These are phyloP conservation scores for Arthrobotrys musiformis DNA, from an alignment of 2,329 filamentous ascomycete genomes.

Conservation along the genomic window DNA sequence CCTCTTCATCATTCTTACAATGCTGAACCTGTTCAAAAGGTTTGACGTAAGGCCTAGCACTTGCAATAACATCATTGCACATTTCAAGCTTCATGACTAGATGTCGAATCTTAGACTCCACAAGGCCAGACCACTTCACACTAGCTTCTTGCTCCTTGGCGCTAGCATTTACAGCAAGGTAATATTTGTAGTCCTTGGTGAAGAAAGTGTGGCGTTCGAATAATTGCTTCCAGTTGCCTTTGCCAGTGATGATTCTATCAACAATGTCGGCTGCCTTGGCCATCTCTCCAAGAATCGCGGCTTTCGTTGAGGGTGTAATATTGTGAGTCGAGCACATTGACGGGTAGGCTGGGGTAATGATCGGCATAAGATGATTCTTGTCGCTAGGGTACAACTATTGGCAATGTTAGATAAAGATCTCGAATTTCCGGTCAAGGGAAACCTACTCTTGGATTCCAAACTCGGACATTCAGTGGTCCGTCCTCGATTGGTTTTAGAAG, in stretches of 20 bases:
- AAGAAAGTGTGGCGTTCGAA: conserved; percentile 95
- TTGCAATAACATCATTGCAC: conserved; percentile 76
- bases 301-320: conserved; percentile 84
- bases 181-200: conserved; percentile 92
- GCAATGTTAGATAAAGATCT: background rate
- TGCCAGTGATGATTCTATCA: conserved; percentile 80
- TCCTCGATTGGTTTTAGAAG: conserved; percentile 88
- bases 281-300: conserved; percentile 84
- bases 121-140: conserved; percentile 75
- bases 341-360: conserved; percentile 96
- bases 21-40: conserved; percentile 85
- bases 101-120: conserved; percentile 91
- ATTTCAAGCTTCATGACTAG: conserved; percentile 85
- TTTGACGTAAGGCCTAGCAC: conserved; percentile 93
- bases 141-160: conserved; percentile 84
- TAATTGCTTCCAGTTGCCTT: conserved; percentile 83
- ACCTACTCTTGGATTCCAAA: conserved; percentile 90
- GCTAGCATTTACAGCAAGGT: conserved; percentile 85
- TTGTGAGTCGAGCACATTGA: conserved; percentile 99
- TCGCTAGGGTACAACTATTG: conserved; percentile 79
- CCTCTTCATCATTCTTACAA: conserved; percentile 72
- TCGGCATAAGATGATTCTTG: conserved; percentile 90
- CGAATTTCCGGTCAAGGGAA: no score
- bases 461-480: conserved; percentile 80
- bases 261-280: conserved; percentile 80